Percentiles rank a stretch among this genome's conserved stretches.
These are phyloP conservation scores for Nakazawaea siamensis DNA, from an alignment of 805 yeast genomes.

Conservation along the genomic window DNA sequence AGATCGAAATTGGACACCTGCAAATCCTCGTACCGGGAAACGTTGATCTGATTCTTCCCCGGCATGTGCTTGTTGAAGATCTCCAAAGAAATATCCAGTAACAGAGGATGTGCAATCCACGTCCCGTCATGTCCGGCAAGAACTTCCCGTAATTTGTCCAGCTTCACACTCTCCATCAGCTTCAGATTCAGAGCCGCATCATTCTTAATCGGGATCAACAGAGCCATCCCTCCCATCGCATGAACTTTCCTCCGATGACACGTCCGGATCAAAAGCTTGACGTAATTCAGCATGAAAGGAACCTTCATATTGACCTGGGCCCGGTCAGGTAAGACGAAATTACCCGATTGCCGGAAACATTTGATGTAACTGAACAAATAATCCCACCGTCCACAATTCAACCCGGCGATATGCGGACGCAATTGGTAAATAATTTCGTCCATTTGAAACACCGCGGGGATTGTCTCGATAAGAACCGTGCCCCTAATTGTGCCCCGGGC, in stretches of 20 bases:
- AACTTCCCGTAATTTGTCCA: conserved; percentile 62
- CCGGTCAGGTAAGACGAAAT: conserved; percentile 60
- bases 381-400: conserved; percentile 76
- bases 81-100: conserved; percentile 55
- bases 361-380: conserved; percentile 66
- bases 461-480: conserved; percentile 64
- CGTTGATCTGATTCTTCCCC: conserved; percentile 63
- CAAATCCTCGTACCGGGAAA: conserved; percentile 27
- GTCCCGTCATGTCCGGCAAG: conserved; percentile 67
- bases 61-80: conserved; percentile 72
- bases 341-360: conserved; percentile 53
- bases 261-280: conserved; percentile 55
- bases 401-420: conserved; percentile 62
- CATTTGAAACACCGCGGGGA: conserved; percentile 70
- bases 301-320: conserved; percentile 61
- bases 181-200: conserved; percentile 51
- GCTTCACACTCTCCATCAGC: conserved; percentile 61
- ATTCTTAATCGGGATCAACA: conserved; percentile 65
- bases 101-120: conserved; percentile 73
- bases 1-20: conserved; percentile 50
- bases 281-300: conserved; percentile 64
- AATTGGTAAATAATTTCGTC: conserved; percentile 71
- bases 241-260: conserved; percentile 68
- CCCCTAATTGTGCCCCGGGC: conserved; percentile 67
- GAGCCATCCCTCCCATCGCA: conserved; percentile 78